Conservation (phyloP, 177 flowering plant species). For the Vitis hybrid region DNA sequence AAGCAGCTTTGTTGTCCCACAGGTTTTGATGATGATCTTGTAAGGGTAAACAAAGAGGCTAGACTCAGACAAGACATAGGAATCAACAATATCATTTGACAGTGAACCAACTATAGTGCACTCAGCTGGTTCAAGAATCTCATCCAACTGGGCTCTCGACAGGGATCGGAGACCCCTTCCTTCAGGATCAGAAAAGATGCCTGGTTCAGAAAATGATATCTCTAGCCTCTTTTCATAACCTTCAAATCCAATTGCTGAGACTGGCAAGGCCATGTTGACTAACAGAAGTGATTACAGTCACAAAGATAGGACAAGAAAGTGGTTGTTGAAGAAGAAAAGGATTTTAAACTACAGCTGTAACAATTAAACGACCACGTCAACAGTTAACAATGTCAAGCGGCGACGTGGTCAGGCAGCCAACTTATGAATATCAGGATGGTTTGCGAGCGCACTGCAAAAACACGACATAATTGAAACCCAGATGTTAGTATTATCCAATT, state of each 20-base stretch:
- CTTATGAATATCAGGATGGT: conserved; percentile 35
- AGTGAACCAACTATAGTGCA: conserved; percentile 38
- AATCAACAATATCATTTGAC: conserved; percentile 34
- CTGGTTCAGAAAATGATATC: conserved; percentile 26
- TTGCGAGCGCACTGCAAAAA: conserved; percentile 41
- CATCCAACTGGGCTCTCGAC: conserved; percentile 27
- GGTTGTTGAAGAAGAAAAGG: conserved; percentile 7
- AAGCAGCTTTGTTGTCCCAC: conserved; percentile 41
- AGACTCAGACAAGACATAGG: conserved; percentile 42
- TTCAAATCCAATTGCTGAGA: conserved; percentile 45
- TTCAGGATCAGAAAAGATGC: conserved; percentile 32
- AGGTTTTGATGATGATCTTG: conserved; percentile 43
- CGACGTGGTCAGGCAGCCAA: conserved; percentile 10
- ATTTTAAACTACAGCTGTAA: neutral
- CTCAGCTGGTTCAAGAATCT: conserved; percentile 32
- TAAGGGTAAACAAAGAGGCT: conserved; percentile 41
- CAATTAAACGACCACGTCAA: conserved; percentile 8
- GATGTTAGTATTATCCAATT: conserved; percentile 7
- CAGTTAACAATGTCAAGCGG: too few relatives aligned
- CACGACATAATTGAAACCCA: conserved; percentile 1
- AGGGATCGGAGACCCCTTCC: conserved; percentile 29
- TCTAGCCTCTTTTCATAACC: conserved; percentile 48
- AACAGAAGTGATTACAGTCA: neutral
- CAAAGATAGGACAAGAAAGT: conserved; percentile 4
- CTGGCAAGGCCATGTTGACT: conserved; percentile 15